These are phyloP conservation scores for Combretum micranthum DNA, from an alignment of 345 rosid species.

Conservation along the genomic window DNA sequence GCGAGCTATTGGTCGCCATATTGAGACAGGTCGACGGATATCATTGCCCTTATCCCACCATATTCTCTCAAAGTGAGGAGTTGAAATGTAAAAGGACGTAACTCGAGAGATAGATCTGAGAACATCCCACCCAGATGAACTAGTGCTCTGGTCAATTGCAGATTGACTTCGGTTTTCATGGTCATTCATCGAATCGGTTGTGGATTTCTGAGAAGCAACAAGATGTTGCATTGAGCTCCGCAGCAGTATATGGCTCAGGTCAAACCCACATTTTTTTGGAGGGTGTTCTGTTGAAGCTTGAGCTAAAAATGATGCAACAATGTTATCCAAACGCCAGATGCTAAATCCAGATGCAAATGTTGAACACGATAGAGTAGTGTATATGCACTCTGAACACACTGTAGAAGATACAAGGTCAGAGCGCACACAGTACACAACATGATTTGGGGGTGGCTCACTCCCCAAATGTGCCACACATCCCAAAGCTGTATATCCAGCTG, in stretches of 20 bases:
- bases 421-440: conserved; percentile 80
- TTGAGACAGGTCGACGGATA: conserved; percentile 73
- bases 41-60: conserved; percentile 99
- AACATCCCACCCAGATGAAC: conserved; percentile 82
- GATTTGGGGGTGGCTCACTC: conserved; percentile 72
- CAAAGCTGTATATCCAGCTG: conserved; percentile 75
- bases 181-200: conserved; percentile 25
- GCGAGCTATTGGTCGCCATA: conserved; percentile 87
- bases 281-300: conserved; percentile 66
- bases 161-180: conserved; percentile 30
- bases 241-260: conserved; percentile 70
- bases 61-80: conserved; percentile 89
- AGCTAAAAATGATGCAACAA: conserved; percentile 82
- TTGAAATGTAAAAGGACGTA: conserved; percentile 55
- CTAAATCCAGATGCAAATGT: conserved; percentile 68
- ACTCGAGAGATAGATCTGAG: conserved; percentile 68
- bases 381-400: conserved; percentile 78
- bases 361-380: conserved; percentile 36
- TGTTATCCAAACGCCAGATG: conserved; percentile 91
- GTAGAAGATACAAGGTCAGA: conserved; percentile 93
- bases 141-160: conserved; percentile 36
- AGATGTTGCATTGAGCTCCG: conserved; percentile 59
- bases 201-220: conserved; percentile 31
- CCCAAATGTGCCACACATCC: conserved; percentile 91
- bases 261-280: conserved; percentile 38